Conservation (phyloP, 2,329 filamentous ascomycete genomes). For the Davidsoniella australis region DNA sequence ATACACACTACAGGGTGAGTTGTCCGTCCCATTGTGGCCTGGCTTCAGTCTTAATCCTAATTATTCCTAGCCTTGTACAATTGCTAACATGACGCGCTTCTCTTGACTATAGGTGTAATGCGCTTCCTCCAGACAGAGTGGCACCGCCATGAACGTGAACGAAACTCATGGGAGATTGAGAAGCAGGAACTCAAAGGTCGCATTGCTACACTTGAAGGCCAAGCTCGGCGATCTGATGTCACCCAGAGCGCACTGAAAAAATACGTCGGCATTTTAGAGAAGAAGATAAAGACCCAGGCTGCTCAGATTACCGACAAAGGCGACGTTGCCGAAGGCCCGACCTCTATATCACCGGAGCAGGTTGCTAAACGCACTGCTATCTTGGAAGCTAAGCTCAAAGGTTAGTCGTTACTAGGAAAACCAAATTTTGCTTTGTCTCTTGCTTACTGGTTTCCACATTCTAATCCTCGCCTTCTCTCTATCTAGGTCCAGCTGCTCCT, state of each 20-base stretch:
- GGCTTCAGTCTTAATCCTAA: not conserved
- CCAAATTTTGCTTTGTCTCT: not conserved
- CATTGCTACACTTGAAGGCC: constrained; percentile 86
- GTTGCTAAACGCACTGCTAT: constrained; percentile 29
- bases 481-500: constrained; percentile 7
- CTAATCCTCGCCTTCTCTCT: not conserved
- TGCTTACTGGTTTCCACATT: not conserved
- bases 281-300: constrained; percentile 69
- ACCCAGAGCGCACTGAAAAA: constrained; percentile 79
- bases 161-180: constrained; percentile 98
- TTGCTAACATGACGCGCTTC: constrained; percentile 4
- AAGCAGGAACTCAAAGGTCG: constrained; percentile 97
- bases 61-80: not conserved
- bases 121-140: constrained; percentile 98
- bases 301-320: constrained; percentile 45
- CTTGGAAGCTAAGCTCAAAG: constrained; percentile 38
- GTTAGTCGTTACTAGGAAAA: constrained; percentile 20
- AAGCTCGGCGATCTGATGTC: constrained; percentile 69
- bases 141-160: constrained; percentile 93
- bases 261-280: constrained; percentile 79
- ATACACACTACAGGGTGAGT: constrained; percentile 39
- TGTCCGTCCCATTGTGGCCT: constrained; percentile 6
- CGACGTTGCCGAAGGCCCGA: constrained; percentile 23
- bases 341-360: constrained; percentile 25
- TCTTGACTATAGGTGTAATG: constrained; percentile 59